Evolutionary conservation across 768 basidiomycete genomes (phyloP).

Genomic region (Pulveroboletus sp.): DNA sequence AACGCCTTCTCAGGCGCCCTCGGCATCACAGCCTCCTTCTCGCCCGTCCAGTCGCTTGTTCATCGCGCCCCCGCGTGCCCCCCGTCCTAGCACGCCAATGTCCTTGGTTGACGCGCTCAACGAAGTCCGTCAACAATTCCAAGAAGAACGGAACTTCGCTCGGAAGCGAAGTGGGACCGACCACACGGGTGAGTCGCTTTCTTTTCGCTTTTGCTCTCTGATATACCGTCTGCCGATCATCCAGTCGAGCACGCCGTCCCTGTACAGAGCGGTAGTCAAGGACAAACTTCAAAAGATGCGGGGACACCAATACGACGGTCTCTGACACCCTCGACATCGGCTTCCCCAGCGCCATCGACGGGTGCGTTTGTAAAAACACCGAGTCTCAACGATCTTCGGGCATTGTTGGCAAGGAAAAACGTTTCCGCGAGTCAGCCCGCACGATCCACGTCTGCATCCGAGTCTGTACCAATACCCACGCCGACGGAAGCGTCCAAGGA

Average conservation of each 20-base stretch:
- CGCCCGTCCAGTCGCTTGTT: slow-evolving; percentile 8
- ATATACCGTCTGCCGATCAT: neutral
- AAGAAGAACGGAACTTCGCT: slow-evolving; percentile 1
- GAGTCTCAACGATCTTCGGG: slow-evolving; percentile 17
- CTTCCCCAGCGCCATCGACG: neutral
- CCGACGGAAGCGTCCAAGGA: neutral
- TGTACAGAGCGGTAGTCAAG: neutral
- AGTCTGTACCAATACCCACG: too few species aligned
- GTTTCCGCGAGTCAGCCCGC: neutral
- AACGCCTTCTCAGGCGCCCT: neutral
- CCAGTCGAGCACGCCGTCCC: neutral
- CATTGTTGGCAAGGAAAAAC: slow-evolving; percentile 13
- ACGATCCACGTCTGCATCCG: neutral
- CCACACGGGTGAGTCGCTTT: neutral
- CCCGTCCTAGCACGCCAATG: slow-evolving; percentile 9
- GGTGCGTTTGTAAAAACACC: neutral
- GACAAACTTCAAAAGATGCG: too few species aligned
- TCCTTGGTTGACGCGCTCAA: slow-evolving; percentile 24
- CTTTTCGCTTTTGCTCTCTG: neutral
- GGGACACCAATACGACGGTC: neutral
- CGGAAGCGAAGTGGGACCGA: neutral
- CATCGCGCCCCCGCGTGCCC: slow-evolving; percentile 25
- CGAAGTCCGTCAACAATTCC: slow-evolving; percentile 10
- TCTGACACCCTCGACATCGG: neutral
- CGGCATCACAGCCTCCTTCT: slow-evolving; percentile 1